Base-by-base conservation (phyloP, 768 basidiomycete genomes). In the Kwoniella sp. region DNA sequence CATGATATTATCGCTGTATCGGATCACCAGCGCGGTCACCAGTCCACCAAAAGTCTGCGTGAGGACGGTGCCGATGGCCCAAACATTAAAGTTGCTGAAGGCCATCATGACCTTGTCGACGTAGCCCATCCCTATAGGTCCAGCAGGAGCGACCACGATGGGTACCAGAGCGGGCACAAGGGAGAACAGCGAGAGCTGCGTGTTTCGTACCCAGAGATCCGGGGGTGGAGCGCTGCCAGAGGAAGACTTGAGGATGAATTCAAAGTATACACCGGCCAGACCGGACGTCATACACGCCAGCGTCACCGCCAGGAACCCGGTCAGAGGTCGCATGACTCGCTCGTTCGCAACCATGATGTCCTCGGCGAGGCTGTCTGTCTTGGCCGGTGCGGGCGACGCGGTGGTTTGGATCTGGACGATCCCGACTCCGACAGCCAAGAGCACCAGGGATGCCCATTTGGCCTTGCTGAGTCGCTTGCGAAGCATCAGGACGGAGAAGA, bases 181-280 rank as follows among this genome's bases (percentile, higher is more conserved):
- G 42, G 89, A 92, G 78, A 96, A 98, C 48, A 92, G 80, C 20
- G 89, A 92, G 14, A 98, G 81, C 73, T 98, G 93, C 55, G 93
- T 86, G 73, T 96, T 98, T 69, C 93, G 87, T 52, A 93, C 84
- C 93, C 93, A 96, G 10, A 98, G 79, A 75, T 95, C 89, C 1
- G 66, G 66, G 7, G 63, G 45, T 4, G 64, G 64, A 3, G 52
- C 46, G 3, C 50, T 33, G 3, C 55, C 42, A 17, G 50, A 43
- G 2, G 88, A 87, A 62, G 86, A 85, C 77, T 93, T 98, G 60
- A 92, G 78, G 29, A 91, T 90, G 87, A 93, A 91, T 77, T 98
- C 93, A 62, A 98, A 98, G 77, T 98, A 98, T 23, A 96, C 92
- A 5, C 92, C 92, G 0, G 92, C 92, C 38, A 98, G 82, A 22